These are phyloP conservation scores for barley (Hordeum vulgare) DNA, from an alignment of 176 grass and related monocot genomes.

Conservation along the genomic window MorexV3_pseudomolecules_assembly NC_058522.1:526519257-526519756, in stretches of 20 bases:
- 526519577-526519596: constrained; percentile 61
- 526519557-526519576: constrained; percentile 54
- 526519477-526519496: constrained; percentile 69
- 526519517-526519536: constrained; percentile 81
- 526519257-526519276: constrained; percentile 85
- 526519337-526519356: neutral
- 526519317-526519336: neutral
- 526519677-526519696: constrained; percentile 28
- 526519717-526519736: constrained; percentile 75
- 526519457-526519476: constrained; percentile 58
- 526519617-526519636: constrained; percentile 13
- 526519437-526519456: constrained; percentile 73
- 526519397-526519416: constrained; percentile 82
- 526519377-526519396: constrained; percentile 59
- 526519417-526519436: constrained; percentile 60
- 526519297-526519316: constrained; percentile 39
- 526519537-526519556: constrained; percentile 74
- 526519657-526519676: neutral
- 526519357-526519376: constrained; percentile 19
- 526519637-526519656: neutral
- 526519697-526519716: constrained; percentile 58
- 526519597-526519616: constrained; percentile 45
- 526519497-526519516: constrained; percentile 68
- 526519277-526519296: constrained; percentile 84
- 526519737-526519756: constrained; percentile 58